Evolutionary conservation across 2,329 filamentous ascomycete species (phyloP).

Genomic region (Neurospora sp.): DNA sequence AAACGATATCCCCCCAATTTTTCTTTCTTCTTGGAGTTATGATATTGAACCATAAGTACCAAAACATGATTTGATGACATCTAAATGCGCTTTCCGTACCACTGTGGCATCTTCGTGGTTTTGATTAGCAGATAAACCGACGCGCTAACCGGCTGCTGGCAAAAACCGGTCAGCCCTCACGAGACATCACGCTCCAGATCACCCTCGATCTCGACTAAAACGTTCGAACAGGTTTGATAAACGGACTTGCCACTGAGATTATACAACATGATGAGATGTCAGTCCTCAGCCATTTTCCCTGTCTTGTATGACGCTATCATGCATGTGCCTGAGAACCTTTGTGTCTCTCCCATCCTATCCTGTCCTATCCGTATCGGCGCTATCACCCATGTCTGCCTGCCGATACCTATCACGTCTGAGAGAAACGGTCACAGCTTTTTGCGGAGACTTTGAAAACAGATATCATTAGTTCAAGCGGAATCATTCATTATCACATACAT

Average conservation of each 20-base stretch:
- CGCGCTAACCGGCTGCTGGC: not conserved
- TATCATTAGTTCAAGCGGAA: not conserved
- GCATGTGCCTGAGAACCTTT: not conserved
- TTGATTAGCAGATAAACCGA: not conserved
- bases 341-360: not conserved
- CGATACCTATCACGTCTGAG: not conserved
- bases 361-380: not conserved
- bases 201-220: not conserved
- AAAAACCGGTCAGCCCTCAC: not conserved
- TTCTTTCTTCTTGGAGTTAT: not conserved
- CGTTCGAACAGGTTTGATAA: no score
- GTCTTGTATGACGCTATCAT: not conserved
- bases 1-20: not conserved
- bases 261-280: not conserved
- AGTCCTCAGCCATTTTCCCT: not conserved
- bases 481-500: not conserved
- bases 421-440: not conserved
- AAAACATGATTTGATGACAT: not conserved
- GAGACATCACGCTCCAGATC: not conserved
- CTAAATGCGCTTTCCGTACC: not conserved
- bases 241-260: not conserved
- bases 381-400: not conserved
- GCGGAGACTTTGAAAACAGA: not conserved
- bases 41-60: not conserved
- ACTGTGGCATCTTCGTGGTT: not conserved